phyloP scores from a whole-genome alignment of 1,139 yeast genomes.

The Scheffersomyces titani region DNA sequence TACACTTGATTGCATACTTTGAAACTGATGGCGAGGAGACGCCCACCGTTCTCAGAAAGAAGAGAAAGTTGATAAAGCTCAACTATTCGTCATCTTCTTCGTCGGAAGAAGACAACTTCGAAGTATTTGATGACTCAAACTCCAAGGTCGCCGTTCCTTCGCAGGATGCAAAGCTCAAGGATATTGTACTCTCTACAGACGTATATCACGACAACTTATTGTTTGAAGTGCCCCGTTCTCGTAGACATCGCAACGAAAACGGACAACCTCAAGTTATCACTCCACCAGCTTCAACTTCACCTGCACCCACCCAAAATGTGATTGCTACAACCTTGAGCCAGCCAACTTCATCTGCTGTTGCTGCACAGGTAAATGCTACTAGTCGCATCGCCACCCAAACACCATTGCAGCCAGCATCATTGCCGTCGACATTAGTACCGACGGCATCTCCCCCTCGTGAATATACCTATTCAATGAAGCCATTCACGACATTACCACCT shows the following conservation, averaged over 20 bases:
- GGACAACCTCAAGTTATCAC: neutral
- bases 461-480: neutral
- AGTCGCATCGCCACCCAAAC: neutral
- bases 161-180: constrained; percentile 18
- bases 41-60: neutral
- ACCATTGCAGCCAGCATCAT: neutral
- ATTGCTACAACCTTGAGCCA: neutral
- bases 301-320: neutral
- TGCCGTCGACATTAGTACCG: neutral
- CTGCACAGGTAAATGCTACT: neutral
- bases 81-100: neutral
- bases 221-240: neutral
- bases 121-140: neutral
- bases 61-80: neutral
- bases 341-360: neutral
- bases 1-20: constrained; percentile 57
- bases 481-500: constrained; percentile 3
- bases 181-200: constrained; percentile 17
- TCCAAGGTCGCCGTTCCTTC: constrained; percentile 13
- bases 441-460: neutral
- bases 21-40: neutral
- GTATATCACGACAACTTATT: constrained; percentile 24
- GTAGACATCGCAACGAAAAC: neutral
- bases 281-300: constrained; percentile 1
- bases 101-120: neutral